These are phyloP conservation scores for Solanum paucissectum DNA, from an alignment of 257 asterid genomes.

Conservation along the genomic window DNA sequence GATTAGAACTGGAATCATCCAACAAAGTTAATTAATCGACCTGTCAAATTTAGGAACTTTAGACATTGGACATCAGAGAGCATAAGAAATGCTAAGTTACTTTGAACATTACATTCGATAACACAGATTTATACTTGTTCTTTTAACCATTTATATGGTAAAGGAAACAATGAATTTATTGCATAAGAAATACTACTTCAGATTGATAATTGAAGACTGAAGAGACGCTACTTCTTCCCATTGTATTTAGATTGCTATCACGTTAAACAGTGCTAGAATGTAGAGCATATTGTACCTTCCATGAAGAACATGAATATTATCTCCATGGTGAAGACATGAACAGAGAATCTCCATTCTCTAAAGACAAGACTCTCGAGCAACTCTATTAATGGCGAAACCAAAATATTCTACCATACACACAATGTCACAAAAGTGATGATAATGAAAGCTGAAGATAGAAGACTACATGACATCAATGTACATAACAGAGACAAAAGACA, in stretches of 20 bases:
- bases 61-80: neutral
- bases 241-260: neutral
- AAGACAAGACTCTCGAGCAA: too few relatives aligned
- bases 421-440: too few relatives aligned
- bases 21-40: neutral
- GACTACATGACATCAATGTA: too few relatives aligned
- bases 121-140: too few relatives aligned
- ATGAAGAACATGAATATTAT: constrained; percentile 76
- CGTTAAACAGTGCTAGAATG: neutral
- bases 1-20: neutral
- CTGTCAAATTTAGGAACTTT: neutral
- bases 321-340: neutral
- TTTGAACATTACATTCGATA: neutral
- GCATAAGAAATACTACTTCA: neutral
- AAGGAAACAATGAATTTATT: neutral
- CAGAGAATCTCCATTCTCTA: too few relatives aligned
- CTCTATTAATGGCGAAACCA: too few relatives aligned
- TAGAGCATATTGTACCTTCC: constrained; percentile 63
- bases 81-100: neutral
- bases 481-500: too few relatives aligned
- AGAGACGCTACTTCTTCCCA: neutral
- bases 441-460: too few relatives aligned
- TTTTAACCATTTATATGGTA: too few relatives aligned
- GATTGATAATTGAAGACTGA: neutral
- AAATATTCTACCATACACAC: too few relatives aligned